Evolutionary conservation across 345 rosid species (phyloP).

Genomic region (Heritiera littoralis): DNA sequence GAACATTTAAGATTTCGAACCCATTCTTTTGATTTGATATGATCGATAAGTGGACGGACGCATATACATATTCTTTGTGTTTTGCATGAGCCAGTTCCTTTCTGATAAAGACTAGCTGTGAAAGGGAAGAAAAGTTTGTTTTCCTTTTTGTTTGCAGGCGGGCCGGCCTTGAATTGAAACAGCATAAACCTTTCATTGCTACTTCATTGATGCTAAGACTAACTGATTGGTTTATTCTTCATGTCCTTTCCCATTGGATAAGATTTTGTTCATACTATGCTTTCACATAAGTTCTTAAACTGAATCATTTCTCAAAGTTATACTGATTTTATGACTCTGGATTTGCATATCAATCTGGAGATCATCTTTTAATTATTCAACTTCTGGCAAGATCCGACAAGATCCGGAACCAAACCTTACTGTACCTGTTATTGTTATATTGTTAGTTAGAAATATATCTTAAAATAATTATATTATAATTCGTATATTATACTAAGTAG

Average conservation of each 20-base stretch:
- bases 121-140: not conserved
- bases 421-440: no score
- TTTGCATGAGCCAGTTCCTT: not conserved
- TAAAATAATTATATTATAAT: no score
- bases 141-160: conserved; percentile 13
- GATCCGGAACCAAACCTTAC: not conserved
- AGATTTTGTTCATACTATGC: not conserved
- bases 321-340: not conserved
- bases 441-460: no score
- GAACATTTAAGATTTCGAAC: not conserved
- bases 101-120: not conserved
- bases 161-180: not conserved
- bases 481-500: no score
- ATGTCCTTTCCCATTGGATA: not conserved
- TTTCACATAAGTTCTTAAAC: not conserved
- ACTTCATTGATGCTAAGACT: not conserved
- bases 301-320: not conserved
- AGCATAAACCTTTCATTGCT: not conserved
- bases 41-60: not conserved
- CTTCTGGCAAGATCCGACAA: not conserved
- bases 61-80: not conserved
- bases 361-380: not conserved
- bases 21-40: not conserved
- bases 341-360: not conserved
- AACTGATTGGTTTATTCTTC: not conserved